Base-by-base conservation (phyloP, 306 rosid species). In the Cucurbita maxima region DNA sequence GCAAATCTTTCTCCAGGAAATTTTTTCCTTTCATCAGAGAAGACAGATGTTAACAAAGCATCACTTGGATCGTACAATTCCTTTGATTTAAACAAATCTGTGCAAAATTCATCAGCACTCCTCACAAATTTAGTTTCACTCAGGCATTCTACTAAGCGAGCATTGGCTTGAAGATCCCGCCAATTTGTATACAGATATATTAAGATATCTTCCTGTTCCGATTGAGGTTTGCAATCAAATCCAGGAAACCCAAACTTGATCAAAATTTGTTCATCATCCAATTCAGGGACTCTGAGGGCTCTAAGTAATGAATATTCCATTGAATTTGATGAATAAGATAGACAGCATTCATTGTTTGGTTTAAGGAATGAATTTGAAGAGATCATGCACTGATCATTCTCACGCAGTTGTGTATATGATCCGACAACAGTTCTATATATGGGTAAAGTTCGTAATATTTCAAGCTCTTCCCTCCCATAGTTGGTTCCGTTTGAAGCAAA, bases 1-100 rank as follows among this genome's bases (percentile, higher is more conserved):
- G 77, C 76, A 81, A 93, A 93, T 88, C 98, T 90, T 79, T 93
- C 98, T 74, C 98, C 97, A 9, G 98, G 98, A 84, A 93, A 93
- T 66, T 78, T 93, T 78, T 80, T 86, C 79, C 92, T 85, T 83
- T 93, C 97, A 76, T 89, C 92, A 82, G 88, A 87, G 94, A 93
- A 93, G 73, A 93, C 87, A 67, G 98, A 90, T 81, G 90, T 80
- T 60, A 93, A 76, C 63, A 93, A 72, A 75, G 94, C 90, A 87
- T 93, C 98, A 81, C 75, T 81, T 16, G 97, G 97, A 84, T 93
- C 98, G 82, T 83, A 88, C 77, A 93, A 86, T 57, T 93, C 98
- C 75, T 77, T 76, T 77, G 98, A 90, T 82, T 81, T 87, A 68
- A 79, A 86, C 60, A 88, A 83, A 79, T 88, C 90, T 45, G 82